Conservation (phyloP, 495 filamentous ascomycete genomes). For the Geopyxis carbonaria region DNA sequence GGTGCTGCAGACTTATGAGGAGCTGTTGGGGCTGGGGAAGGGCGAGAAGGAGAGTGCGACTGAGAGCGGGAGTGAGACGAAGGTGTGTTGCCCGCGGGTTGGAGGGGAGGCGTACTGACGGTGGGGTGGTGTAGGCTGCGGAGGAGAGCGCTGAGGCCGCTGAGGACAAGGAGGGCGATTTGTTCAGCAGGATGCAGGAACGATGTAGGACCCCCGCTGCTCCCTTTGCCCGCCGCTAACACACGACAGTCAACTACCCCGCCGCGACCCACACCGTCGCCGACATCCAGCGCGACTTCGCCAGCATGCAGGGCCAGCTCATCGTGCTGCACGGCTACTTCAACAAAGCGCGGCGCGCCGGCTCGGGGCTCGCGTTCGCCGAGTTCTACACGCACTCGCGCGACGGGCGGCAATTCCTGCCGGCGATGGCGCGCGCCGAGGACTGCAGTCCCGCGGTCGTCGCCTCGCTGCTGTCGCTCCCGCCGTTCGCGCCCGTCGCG, state of each 20-base stretch:
- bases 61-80: no score
- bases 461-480: slow-evolving; percentile 10
- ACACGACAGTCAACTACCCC: slow-evolving; percentile 35
- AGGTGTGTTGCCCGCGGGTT: no score
- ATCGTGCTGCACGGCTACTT: slow-evolving; percentile 62
- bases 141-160: no score
- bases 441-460: neutral
- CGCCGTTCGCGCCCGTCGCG: slow-evolving; percentile 15
- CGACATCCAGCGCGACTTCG: slow-evolving; percentile 29
- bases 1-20: no score
- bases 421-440: neutral
- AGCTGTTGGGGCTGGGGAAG: no score
- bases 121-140: no score
- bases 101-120: no score
- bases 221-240: no score
- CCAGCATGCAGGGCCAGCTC: slow-evolving; percentile 23
- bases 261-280: slow-evolving; percentile 33
- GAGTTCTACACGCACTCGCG: neutral
- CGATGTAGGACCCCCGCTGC: no score
- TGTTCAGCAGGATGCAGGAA: no score
- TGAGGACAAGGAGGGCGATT: no score
- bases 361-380: slow-evolving; percentile 4
- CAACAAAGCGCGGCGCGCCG: slow-evolving; percentile 5
- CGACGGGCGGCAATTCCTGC: neutral
- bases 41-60: no score